Evolutionary conservation across 495 filamentous ascomycete species (phyloP), one percentile per base, ranked within the genome.

Genomic region (Annulohypoxylon maeteangense): DNA sequence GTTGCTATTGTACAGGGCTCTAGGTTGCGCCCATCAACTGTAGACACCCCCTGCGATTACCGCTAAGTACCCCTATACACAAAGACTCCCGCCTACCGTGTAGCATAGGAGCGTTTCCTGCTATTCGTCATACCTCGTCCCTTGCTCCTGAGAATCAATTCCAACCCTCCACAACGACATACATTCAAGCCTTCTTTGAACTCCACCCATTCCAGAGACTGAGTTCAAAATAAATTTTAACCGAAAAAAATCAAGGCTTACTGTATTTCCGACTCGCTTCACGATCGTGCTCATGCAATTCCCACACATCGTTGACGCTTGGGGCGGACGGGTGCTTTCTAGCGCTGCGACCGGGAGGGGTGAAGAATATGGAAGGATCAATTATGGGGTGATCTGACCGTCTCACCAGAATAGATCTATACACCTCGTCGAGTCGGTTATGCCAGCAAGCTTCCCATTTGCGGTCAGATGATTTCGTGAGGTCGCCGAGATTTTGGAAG

Each of bases 401-500:
- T 7, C 64, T 34, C 0, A 25, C 6, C 14, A 29, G 12, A 5
- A 53, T n/a, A 20, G 29, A 38, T 4, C 10, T 31, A 38, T 54
- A 59, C 3, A 7, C 16, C 18, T 44, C 8, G 20, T 42, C 31
- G 3, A 38, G 23, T 12, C 31, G 1, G 31, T 12, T 36, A n/a
- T 16, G 8, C 51, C 69, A 63, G 45, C 69, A 62, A 18, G 56
- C 5, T 3, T 45, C 48, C 62, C 68, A 66, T 1, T 40, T 7
- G 12, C 16, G 29, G 14, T 29, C 18, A 1, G 8, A 12, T 1
- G 31, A 7, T 11, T n/a, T 14, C 1, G 2, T 3, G n/a, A 51
- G 29, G 36, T 14, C 6, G 11, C 57, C 62, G 16, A 71, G 50
- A 8, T 67, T 36, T 34, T 71, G 69, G 63, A 27, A 71, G 42